These are phyloP conservation scores for Croton setiger DNA, from an alignment of 441 rosid genomes.

Conservation along the genomic window DNA sequence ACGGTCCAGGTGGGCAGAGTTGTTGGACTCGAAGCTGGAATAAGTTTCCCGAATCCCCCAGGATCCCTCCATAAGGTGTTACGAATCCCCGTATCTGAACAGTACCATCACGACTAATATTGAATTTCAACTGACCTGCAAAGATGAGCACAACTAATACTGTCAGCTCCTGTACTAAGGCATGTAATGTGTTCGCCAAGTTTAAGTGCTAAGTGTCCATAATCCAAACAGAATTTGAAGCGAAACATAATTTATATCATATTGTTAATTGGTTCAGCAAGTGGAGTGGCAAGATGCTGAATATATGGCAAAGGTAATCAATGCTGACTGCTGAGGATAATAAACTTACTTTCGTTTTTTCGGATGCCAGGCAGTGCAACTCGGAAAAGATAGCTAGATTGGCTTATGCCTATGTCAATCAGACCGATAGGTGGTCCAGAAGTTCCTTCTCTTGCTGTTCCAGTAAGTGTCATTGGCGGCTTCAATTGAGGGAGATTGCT, in stretches of 20 bases:
- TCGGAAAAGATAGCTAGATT: slow-evolving; percentile 61
- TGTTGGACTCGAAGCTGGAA: slow-evolving; percentile 57
- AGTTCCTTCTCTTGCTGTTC: slow-evolving; percentile 52
- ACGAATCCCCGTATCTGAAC: slow-evolving; percentile 56
- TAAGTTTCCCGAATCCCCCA: slow-evolving; percentile 29
- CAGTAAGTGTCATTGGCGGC: slow-evolving; percentile 39
- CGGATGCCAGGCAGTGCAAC: slow-evolving; percentile 64
- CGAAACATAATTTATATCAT: neutral
- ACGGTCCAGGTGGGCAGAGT: slow-evolving; percentile 59
- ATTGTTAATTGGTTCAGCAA: neutral
- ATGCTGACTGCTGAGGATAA: slow-evolving; percentile 3
- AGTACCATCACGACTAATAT: slow-evolving; percentile 49
- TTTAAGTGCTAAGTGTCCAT: neutral
- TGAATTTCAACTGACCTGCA: slow-evolving; percentile 56
- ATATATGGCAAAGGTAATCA: neutral
- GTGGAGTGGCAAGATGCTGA: neutral
- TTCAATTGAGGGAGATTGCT: slow-evolving; percentile 31
- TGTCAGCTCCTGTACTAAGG: slow-evolving; percentile 8
- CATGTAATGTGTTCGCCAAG: neutral
- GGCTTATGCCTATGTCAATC: slow-evolving; percentile 63
- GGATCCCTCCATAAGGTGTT: slow-evolving; percentile 29
- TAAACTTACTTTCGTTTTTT: slow-evolving; percentile 49
- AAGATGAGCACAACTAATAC: slow-evolving; percentile 14
- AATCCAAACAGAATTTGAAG: neutral
- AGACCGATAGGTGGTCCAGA: slow-evolving; percentile 55